These are phyloP conservation scores for Grosmannia serpens DNA, from an alignment of 2,329 filamentous ascomycete genomes.

Conservation along the genomic window DNA sequence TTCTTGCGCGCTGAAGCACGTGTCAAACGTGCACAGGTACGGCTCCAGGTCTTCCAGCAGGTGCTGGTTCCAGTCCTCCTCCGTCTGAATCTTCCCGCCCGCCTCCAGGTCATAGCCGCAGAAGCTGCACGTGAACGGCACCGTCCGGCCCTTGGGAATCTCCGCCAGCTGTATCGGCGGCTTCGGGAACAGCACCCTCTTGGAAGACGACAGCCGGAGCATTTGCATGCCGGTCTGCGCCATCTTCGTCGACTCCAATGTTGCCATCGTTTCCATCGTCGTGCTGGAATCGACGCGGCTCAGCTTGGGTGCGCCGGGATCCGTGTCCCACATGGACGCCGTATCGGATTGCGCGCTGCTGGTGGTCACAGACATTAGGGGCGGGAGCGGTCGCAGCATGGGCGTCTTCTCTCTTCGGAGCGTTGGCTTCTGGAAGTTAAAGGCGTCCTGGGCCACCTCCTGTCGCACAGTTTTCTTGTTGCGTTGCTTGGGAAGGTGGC, in stretches of 20 bases:
- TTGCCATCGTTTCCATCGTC: conserved; percentile 8
- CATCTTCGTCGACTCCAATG: conserved; percentile 1
- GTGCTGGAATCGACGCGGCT: conserved; percentile 2
- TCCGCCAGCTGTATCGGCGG: conserved; percentile 2
- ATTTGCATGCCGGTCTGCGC: neutral
- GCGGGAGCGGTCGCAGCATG: neutral
- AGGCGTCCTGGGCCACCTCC: conserved; percentile 10
- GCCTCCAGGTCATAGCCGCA: conserved; percentile 11
- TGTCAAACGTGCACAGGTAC: conserved; percentile 11
- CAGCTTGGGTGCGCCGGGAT: neutral
- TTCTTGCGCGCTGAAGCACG: conserved; percentile 10
- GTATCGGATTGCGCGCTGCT: conserved; percentile 7
- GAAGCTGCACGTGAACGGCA: conserved; percentile 10
- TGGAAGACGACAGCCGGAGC: neutral
- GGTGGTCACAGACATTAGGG: conserved; percentile 3
- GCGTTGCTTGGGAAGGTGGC: neutral
- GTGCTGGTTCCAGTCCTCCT: conserved; percentile 10
- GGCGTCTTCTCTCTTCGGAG: neutral
- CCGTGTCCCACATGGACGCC: conserved; percentile 6
- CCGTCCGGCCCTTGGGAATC: conserved; percentile 2
- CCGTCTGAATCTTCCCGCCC: conserved; percentile 5
- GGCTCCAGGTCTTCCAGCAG: conserved; percentile 10
- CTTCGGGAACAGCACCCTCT: conserved; percentile 5
- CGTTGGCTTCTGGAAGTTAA: conserved; percentile 10
- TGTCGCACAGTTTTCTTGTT: conserved; percentile 5